These are phyloP conservation scores for Neophaeococcomyces aloes DNA, from an alignment of 2,329 filamentous ascomycete species.

Conservation along the genomic window DNA sequence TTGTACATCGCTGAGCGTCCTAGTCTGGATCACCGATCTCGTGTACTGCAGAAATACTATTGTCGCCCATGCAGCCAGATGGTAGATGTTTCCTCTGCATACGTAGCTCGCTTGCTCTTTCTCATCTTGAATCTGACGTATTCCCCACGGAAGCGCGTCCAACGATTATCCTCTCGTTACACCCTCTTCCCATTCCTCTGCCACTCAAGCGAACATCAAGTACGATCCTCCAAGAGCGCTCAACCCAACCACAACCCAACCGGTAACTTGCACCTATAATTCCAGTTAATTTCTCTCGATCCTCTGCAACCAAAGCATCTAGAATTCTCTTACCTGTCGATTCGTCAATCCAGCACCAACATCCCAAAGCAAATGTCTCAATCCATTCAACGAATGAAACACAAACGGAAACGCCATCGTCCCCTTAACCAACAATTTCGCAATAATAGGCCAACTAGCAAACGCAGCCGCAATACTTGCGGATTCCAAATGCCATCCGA, in stretches of 20 bases:
- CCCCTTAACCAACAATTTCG: conserved; percentile 51
- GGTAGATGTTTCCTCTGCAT: too few relatives aligned
- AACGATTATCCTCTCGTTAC: not conserved
- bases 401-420: conserved; percentile 54
- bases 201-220: conserved; percentile 12
- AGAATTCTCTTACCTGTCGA: conserved; percentile 53
- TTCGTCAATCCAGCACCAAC: conserved; percentile 52
- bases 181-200: not conserved
- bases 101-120: too few relatives aligned
- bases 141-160: not conserved
- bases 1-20: too few relatives aligned
- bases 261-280: conserved; percentile 10
- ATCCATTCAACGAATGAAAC: conserved; percentile 58
- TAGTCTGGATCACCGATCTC: too few relatives aligned
- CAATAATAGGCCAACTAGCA: conserved; percentile 48
- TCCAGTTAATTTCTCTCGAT: conserved; percentile 53
- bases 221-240: conserved; percentile 12
- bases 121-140: not conserved
- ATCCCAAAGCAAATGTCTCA: conserved; percentile 65
- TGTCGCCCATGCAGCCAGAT: too few relatives aligned
- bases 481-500: conserved; percentile 61
- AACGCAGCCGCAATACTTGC: conserved; percentile 54
- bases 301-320: too few relatives aligned
- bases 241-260: conserved; percentile 19
- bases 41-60: too few relatives aligned